These are phyloP conservation scores for Daldinia sp. DNA, from an alignment of 2,329 filamentous ascomycete genomes.

Conservation along the genomic window DNA sequence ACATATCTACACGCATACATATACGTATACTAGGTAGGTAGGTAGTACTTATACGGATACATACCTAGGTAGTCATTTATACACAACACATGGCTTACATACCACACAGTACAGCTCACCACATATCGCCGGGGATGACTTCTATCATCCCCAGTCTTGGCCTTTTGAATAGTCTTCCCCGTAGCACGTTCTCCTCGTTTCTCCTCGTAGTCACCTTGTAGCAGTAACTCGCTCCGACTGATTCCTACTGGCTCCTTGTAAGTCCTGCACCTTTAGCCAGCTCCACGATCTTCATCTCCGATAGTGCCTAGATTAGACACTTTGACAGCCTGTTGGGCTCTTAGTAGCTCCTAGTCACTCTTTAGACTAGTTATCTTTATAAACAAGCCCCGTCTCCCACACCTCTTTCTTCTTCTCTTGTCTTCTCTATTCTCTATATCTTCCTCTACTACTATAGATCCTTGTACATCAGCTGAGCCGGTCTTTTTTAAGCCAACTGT, in stretches of 20 bases:
- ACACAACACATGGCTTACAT: too few species aligned
- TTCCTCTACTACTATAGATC: slow-evolving; percentile 3
- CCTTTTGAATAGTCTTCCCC: slow-evolving; percentile 9
- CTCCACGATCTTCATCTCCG: slow-evolving; percentile 36
- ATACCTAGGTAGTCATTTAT: too few species aligned
- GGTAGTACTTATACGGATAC: too few species aligned
- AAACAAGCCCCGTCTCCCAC: slow-evolving; percentile 10
- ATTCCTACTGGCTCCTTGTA: slow-evolving; percentile 24
- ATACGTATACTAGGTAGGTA: background rate
- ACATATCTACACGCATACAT: background rate
- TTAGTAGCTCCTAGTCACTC: background rate
- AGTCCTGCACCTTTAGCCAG: slow-evolving; percentile 32
- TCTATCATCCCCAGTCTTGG: slow-evolving; percentile 12
- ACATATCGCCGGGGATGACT: too few species aligned
- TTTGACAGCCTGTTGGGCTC: slow-evolving; percentile 14
- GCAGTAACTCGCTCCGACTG: slow-evolving; percentile 5
- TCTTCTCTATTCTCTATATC: slow-evolving; percentile 9
- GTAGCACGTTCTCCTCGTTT: slow-evolving; percentile 9
- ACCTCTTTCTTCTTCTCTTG: slow-evolving; percentile 24
- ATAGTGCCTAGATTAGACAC: slow-evolving; percentile 23
- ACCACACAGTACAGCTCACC: too few species aligned
- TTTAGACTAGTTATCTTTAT: background rate
- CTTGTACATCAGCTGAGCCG: slow-evolving; percentile 1
- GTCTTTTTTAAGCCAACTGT: slow-evolving; percentile 9
- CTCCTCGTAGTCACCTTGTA: slow-evolving; percentile 5